phyloP scores from a whole-genome alignment of 257 asterid species.

The Nicotiana undulata region DNA sequence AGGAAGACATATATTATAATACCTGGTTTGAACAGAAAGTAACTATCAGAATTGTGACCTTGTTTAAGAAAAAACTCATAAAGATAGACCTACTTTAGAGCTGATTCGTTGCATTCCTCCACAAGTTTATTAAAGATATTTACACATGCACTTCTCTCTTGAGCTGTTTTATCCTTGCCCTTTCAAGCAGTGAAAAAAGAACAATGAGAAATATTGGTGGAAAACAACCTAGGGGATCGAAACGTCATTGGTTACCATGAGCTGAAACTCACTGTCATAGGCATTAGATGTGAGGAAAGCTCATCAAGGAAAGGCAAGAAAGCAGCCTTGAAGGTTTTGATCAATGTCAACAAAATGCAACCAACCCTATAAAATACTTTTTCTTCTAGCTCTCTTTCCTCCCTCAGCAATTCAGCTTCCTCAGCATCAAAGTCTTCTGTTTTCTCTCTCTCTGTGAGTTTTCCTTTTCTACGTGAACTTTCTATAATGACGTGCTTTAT shows the following conservation, averaged over 20 bases:
- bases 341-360: conserved; percentile 71
- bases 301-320: conserved; percentile 93
- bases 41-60: conserved; percentile 5
- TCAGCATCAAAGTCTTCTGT: conserved; percentile 61
- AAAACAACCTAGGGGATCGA: not conserved
- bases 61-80: not conserved
- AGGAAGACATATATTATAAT: conserved; percentile 77
- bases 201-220: not conserved
- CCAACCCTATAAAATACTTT: conserved; percentile 67
- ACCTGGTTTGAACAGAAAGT: conserved; percentile 36
- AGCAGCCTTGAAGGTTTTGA: conserved; percentile 70
- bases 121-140: conserved; percentile 89
- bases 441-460: conserved; percentile 61
- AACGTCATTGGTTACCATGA: not conserved
- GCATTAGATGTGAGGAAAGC: conserved; percentile 69
- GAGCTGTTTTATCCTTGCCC: conserved; percentile 86
- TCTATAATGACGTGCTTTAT: conserved; percentile 76
- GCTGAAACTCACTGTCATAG: conserved; percentile 76
- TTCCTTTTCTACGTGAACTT: conserved; percentile 76
- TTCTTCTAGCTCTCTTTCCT: conserved; percentile 92
- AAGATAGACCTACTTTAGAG: conserved; percentile 48
- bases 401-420: conserved; percentile 81
- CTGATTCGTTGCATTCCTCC: conserved; percentile 81
- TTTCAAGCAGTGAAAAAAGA: conserved; percentile 11
- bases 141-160: conserved; percentile 85